Percentiles rank a stretch among this genome's conserved stretches.
Evolutionary conservation across 345 rosid species (phyloP).

Genomic region (Lumnitzera littorea): DNA sequence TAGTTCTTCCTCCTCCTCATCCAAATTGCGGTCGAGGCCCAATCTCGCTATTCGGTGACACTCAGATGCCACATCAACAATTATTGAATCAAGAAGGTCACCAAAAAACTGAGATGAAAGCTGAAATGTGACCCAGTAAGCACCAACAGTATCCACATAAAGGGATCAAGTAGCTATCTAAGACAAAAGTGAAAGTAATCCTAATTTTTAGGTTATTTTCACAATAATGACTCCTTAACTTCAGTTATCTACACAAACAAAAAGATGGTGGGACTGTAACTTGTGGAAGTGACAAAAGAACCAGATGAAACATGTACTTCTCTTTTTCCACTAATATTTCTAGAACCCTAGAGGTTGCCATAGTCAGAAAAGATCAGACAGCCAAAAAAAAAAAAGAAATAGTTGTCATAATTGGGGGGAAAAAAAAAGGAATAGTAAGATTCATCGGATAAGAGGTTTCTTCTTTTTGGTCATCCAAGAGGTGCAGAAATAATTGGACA

Average conservation of each 20-base stretch:
- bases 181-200: background rate
- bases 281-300: too few species aligned
- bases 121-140: slow-evolving; percentile 20
- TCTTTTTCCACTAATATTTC: too few species aligned
- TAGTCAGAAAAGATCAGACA: background rate
- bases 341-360: too few species aligned
- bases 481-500: too few species aligned
- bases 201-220: background rate
- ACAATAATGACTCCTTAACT: too few species aligned
- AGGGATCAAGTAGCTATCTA: background rate
- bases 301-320: too few species aligned
- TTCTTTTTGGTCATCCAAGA: background rate
- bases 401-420: too few species aligned
- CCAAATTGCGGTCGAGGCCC: slow-evolving; percentile 79
- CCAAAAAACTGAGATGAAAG: slow-evolving; percentile 54
- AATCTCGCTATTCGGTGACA: slow-evolving; percentile 76
- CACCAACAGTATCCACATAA: background rate
- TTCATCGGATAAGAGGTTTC: background rate
- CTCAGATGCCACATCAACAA: slow-evolving; percentile 94
- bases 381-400: background rate
- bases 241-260: background rate
- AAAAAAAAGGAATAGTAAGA: background rate
- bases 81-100: slow-evolving; percentile 75
- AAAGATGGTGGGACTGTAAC: background rate
- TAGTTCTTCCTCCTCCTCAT: slow-evolving; percentile 80